Base-by-base conservation (phyloP, 176 grass and related monocot species). In the Aechmea fasciata region DNA sequence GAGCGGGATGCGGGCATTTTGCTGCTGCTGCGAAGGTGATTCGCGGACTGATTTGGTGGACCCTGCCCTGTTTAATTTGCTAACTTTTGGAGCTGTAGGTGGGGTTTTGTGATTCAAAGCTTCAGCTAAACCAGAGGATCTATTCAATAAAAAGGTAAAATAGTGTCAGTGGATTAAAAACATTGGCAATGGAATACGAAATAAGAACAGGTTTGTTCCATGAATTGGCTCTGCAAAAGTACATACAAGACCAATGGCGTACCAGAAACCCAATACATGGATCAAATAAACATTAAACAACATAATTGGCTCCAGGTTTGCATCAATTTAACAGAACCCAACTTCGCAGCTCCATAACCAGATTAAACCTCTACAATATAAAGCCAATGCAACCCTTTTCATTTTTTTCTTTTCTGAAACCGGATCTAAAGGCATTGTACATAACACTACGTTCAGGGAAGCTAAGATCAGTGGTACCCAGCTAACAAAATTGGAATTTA, bases 71-170 rank as follows among this genome's bases (percentile, higher is more conserved):
- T 26, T 47, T 11, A 82, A 64, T 79, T 77, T 84, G 73, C 75
- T 70, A 2, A 89, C 90, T 53, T 82, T 85, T 10, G 83, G 77
- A 13, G 65, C 70, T 64, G 70, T 67, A 47, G 77, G 41, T 70
- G 57, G 75, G 9, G 80, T 78, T 68, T 73, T 75, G 59, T 62
- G 65, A 51, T 23, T 78, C 47, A 77, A 75, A 71, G 79, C 13
- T 66, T 92, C 85, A 13, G 82, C 12, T 50, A 85, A 41, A 11
- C 20, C 52, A 50, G 66, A 48, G 54, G 66, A 48, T 71, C 79
- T 92, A 68, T 3, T 69, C n/a, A 47, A 71, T 50, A 24, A 67
- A 5, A 75, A 19, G 23, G 51, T 68, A 82, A 57, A 66, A 68
- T 28, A 6, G 14, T 17, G 47, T 24, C 15, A 68, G 15, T 41